These are phyloP conservation scores for Colletotrichum spaethianum DNA, from an alignment of 2,329 filamentous ascomycete species.

Conservation along the genomic window DNA sequence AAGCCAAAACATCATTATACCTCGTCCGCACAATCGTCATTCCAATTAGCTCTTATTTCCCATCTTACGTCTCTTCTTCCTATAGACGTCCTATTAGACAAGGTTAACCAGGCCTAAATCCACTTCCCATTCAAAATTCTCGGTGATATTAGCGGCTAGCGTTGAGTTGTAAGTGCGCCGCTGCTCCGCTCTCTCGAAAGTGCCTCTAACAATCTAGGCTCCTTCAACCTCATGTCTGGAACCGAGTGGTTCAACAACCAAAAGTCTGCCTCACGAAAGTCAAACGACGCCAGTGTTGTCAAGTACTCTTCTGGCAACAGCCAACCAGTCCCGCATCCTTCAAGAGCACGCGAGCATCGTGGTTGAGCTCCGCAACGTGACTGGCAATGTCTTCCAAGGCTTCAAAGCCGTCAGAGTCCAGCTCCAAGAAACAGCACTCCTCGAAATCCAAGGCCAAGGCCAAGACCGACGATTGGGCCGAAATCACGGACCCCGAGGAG, in stretches of 20 bases:
- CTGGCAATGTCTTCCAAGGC: conserved; percentile 50
- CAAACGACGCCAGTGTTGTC: neutral
- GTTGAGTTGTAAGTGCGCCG: neutral
- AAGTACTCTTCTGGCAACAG: neutral
- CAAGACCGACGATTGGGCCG: conserved; percentile 76
- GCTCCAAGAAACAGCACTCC: conserved; percentile 48
- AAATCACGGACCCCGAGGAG: conserved; percentile 78
- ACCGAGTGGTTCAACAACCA: neutral
- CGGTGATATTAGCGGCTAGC: neutral
- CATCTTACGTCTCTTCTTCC: neutral
- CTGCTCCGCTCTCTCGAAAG: neutral
- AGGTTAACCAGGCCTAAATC: too few species aligned
- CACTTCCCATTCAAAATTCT: neutral
- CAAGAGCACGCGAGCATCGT: neutral
- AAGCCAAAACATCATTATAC: neutral
- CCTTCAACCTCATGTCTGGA: neutral
- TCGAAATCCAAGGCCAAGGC: conserved; percentile 57
- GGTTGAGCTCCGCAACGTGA: conserved; percentile 41
- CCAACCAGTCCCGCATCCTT: neutral
- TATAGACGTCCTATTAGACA: neutral
- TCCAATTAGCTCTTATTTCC: neutral
- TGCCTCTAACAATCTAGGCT: neutral
- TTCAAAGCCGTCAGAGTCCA: conserved; percentile 44
- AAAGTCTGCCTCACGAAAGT: neutral
- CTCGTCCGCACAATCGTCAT: neutral